These are phyloP conservation scores for Odonthalia washingtoniensis DNA, from an alignment of 31 red algal genomes.

Conservation along the genomic window DNA sequence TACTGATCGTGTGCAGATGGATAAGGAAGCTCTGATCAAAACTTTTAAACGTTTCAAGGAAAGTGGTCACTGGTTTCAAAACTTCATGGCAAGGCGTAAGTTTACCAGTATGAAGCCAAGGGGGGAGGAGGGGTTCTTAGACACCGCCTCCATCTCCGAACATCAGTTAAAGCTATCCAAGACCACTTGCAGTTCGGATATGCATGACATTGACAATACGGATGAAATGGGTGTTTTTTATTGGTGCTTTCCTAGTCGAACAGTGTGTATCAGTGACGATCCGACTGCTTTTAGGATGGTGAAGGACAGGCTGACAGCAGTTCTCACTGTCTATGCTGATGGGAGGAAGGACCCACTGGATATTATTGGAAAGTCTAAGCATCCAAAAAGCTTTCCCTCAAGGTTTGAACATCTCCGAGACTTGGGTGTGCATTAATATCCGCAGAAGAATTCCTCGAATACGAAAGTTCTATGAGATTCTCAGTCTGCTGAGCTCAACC, in stretches of 20 bases:
- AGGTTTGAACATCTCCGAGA: not conserved
- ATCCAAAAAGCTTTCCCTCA: conserved; percentile 1
- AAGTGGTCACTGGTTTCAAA: conserved; percentile 9
- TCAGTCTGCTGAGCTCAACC: not conserved
- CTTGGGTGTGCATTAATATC: conserved; percentile 18
- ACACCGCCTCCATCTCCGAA: not conserved
- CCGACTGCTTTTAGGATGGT: not conserved
- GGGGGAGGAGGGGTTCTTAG: not conserved
- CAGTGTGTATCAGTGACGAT: not conserved
- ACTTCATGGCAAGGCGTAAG: not conserved
- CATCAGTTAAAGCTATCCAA: not conserved
- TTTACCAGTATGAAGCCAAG: not conserved
- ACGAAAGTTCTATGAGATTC: not conserved
- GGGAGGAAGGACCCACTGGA: conserved; percentile 13
- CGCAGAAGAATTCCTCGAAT: conserved; percentile 37
- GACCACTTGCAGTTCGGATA: too few species aligned
- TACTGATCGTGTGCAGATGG: not conserved
- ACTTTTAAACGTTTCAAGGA: not conserved
- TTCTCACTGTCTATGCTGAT: conserved; percentile 20
- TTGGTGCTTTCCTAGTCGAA: conserved; percentile 6
- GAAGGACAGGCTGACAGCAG: conserved; percentile 43
- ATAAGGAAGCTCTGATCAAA: not conserved
- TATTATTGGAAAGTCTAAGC: conserved; percentile 30
- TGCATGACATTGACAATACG: not conserved
- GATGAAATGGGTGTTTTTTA: conserved; percentile 28